phyloP scores from a whole-genome alignment of 2,329 filamentous ascomycete genomes.

The Ophiostoma australiae region DNA sequence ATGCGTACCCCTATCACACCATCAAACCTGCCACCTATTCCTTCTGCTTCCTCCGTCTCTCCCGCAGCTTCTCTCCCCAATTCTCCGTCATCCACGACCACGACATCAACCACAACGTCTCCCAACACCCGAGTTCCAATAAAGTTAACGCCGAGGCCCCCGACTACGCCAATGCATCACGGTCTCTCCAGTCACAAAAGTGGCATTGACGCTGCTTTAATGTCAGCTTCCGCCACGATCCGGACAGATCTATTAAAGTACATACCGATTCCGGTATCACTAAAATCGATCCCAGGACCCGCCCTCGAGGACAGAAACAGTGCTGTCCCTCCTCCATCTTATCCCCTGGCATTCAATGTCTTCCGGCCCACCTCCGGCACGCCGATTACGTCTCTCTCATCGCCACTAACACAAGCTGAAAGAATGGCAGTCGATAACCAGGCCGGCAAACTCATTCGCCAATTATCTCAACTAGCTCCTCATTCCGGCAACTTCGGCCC shows the following conservation, averaged over 20 bases:
- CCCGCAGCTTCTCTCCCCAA: neutral
- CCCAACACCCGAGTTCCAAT: neutral
- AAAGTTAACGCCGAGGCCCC: neutral
- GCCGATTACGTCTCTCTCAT: slow-evolving; percentile 37
- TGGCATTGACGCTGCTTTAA: neutral
- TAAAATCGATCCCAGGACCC: slow-evolving; percentile 31
- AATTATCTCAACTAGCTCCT: slow-evolving; percentile 42
- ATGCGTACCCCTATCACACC: neutral
- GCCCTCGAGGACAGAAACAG: neutral
- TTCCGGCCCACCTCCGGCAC: slow-evolving; percentile 38
- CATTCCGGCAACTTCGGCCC: slow-evolving; percentile 48
- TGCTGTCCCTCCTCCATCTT: neutral
- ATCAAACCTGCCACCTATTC: neutral
- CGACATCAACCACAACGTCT: neutral
- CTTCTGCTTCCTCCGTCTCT: neutral
- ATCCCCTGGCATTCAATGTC: slow-evolving; percentile 38
- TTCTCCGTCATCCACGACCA: neutral
- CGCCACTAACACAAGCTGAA: slow-evolving; percentile 36
- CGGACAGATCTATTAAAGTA: slow-evolving; percentile 32
- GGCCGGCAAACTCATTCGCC: slow-evolving; percentile 43
- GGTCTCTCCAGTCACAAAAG: neutral
- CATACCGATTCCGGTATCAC: slow-evolving; percentile 40
- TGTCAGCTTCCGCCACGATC: neutral
- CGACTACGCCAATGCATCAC: neutral
- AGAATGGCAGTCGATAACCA: slow-evolving; percentile 43